A percentile compares a stretch with the other conserved stretches of the same genome.
phyloP scores from a whole-genome alignment of 495 filamentous ascomycete genomes.

The Penicillium ochrochloron region DNA sequence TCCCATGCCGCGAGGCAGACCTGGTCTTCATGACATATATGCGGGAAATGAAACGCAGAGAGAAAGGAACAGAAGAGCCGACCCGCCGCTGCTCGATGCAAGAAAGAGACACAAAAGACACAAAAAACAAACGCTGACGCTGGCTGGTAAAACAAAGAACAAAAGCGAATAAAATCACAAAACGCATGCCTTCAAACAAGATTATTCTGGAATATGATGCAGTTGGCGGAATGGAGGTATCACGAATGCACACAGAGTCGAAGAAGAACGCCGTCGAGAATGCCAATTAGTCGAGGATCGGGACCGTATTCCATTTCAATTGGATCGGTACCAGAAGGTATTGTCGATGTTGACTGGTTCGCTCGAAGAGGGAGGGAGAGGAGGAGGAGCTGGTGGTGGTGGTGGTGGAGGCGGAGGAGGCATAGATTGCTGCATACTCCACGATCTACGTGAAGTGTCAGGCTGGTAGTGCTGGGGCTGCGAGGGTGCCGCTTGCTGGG shows the following conservation, averaged over 20 bases:
- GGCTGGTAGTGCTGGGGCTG: slow-evolving; percentile 20
- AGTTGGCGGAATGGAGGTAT: slow-evolving; percentile 55
- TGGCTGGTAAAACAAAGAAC: slow-evolving; percentile 40
- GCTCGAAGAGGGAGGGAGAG: slow-evolving; percentile 1
- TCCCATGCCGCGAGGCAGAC: slow-evolving; percentile 64
- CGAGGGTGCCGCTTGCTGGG: slow-evolving; percentile 16
- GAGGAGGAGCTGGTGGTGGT: background rate
- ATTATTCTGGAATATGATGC: slow-evolving; percentile 48
- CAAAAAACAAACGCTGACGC: slow-evolving; percentile 41
- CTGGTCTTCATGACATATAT: slow-evolving; percentile 61
- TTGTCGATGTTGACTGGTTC: slow-evolving; percentile 11
- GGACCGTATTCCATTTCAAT: slow-evolving; percentile 32
- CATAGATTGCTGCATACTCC: slow-evolving; percentile 3
- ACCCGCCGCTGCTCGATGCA: slow-evolving; percentile 59
- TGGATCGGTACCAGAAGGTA: slow-evolving; percentile 26
- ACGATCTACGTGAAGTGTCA: slow-evolving; percentile 29
- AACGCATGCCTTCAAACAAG: slow-evolving; percentile 27
- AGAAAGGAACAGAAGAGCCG: slow-evolving; percentile 53
- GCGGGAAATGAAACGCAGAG: slow-evolving; percentile 38
- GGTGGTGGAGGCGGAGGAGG: background rate
- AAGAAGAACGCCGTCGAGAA: slow-evolving; percentile 55
- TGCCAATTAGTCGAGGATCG: slow-evolving; percentile 47
- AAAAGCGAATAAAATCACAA: slow-evolving; percentile 27
- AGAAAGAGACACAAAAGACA: slow-evolving; percentile 25
- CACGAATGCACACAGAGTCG: slow-evolving; percentile 48